Evolutionary conservation across 352 stramenopile genomes (phyloP).

Genomic region (Pythium guiyangense): DNA sequence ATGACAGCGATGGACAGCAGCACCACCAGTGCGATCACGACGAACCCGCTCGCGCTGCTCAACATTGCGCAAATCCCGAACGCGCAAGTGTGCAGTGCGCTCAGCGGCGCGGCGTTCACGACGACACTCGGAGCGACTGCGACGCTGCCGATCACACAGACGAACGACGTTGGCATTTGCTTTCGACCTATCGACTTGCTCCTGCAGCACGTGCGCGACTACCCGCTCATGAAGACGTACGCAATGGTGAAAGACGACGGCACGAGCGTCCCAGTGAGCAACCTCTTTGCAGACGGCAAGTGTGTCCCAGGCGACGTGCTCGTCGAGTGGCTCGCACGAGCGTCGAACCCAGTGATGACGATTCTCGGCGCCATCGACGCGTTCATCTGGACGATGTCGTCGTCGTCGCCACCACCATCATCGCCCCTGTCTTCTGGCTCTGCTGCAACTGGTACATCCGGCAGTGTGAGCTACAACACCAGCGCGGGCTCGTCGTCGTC

Average conservation of each 20-base stretch:
- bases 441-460: too few species aligned
- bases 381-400: conserved; percentile 2
- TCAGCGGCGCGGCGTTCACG: conserved; percentile 31
- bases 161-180: conserved; percentile 36
- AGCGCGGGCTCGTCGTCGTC: too few species aligned
- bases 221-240: conserved; percentile 23
- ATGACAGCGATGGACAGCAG: conserved; percentile 18
- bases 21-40: background rate
- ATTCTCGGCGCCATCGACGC: conserved; percentile 5
- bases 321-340: conserved; percentile 18
- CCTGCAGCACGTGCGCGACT: conserved; percentile 24
- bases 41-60: conserved; percentile 10
- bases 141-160: conserved; percentile 24
- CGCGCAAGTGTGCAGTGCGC: conserved; percentile 39
- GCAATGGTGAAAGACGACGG: conserved; percentile 6
- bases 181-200: conserved; percentile 33
- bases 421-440: too few species aligned
- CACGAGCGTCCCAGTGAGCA: conserved; percentile 18
- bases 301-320: conserved; percentile 25
- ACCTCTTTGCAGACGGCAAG: conserved; percentile 36
- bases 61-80: conserved; percentile 35
- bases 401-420: background rate
- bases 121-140: conserved; percentile 18
- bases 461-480: too few species aligned
- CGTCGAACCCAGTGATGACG: conserved; percentile 23